phyloP scores from a whole-genome alignment of 345 rosid genomes.

The Dipteronia sinensis region DNA sequence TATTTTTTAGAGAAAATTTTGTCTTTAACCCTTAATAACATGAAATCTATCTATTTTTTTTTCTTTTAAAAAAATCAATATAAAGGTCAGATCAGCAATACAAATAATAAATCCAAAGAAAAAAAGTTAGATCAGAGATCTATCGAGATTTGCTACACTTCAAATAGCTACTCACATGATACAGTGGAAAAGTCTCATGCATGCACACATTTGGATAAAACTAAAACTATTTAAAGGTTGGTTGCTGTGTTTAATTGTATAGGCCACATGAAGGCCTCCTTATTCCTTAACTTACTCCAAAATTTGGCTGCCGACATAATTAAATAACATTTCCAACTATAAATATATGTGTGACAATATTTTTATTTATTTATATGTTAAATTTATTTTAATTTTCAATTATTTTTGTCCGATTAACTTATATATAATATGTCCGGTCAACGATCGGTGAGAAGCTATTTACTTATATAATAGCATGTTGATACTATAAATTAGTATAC shows the following conservation, averaged over 20 bases:
- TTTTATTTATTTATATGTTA: background rate
- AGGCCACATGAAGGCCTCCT: conserved; percentile 16
- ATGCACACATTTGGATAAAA: background rate
- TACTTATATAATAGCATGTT: background rate
- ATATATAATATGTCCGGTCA: background rate
- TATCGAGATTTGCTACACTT: no score
- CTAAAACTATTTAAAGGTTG: background rate
- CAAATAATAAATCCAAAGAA: no score
- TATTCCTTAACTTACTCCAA: conserved; percentile 25
- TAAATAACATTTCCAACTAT: conserved; percentile 9
- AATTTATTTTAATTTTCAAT: conserved; percentile 9
- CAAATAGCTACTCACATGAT: no score
- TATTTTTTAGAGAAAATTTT: no score
- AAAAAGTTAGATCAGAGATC: no score
- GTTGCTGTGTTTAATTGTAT: background rate
- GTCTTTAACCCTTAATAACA: no score
- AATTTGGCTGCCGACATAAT: conserved; percentile 43
- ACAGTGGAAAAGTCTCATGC: no score
- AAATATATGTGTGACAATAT: conserved; percentile 7
- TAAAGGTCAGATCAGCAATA: no score
- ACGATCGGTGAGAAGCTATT: background rate
- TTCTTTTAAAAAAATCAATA: no score
- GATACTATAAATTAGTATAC: background rate
- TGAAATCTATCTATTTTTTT: no score
- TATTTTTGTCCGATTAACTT: background rate